Conservation (phyloP, 2,329 filamentous ascomycete species). For the Parastagonospora nodorum region DNA sequence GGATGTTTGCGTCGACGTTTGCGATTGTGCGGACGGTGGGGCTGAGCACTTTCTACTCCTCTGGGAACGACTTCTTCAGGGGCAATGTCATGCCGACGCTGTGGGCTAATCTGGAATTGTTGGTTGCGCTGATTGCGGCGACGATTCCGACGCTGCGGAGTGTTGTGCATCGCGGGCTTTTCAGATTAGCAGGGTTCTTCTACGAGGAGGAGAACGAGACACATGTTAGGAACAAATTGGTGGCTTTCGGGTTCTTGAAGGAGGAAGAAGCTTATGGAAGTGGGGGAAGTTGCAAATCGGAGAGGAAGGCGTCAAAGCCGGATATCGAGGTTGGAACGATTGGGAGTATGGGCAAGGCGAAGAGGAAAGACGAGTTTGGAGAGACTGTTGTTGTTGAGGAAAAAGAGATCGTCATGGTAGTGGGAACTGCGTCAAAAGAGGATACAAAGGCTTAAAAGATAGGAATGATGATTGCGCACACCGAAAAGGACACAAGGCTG, state of each 20-base stretch:
- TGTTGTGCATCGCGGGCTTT: constrained; percentile 20
- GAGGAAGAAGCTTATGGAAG: not conserved
- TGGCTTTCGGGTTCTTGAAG: constrained; percentile 18
- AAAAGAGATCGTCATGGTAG: not conserved
- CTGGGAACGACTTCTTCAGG: constrained; percentile 21
- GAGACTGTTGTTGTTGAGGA: not conserved
- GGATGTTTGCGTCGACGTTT: constrained; percentile 24
- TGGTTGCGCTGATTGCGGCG: constrained; percentile 34
- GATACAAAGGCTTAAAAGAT: no score
- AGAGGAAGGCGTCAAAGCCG: not conserved
- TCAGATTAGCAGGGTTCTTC: constrained; percentile 20
- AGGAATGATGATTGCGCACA: no score
- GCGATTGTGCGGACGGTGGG: constrained; percentile 28
- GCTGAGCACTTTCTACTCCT: constrained; percentile 13
- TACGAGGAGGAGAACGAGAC: constrained; percentile 23
- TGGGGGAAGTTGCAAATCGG: not conserved
- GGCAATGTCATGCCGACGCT: constrained; percentile 24
- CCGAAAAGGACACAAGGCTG: no score
- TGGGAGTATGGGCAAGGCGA: not conserved
- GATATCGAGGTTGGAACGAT: not conserved
- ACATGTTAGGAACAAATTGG: constrained; percentile 14
- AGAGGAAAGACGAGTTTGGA: not conserved
- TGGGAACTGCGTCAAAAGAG: no score
- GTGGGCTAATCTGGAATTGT: constrained; percentile 31
- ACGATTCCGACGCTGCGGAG: constrained; percentile 33